A percentile compares a stretch with the other conserved stretches of the same genome.
Evolutionary conservation across 164 flowering plant genomes (phyloP).

Genomic region (Berberis vulgaris): DNA sequence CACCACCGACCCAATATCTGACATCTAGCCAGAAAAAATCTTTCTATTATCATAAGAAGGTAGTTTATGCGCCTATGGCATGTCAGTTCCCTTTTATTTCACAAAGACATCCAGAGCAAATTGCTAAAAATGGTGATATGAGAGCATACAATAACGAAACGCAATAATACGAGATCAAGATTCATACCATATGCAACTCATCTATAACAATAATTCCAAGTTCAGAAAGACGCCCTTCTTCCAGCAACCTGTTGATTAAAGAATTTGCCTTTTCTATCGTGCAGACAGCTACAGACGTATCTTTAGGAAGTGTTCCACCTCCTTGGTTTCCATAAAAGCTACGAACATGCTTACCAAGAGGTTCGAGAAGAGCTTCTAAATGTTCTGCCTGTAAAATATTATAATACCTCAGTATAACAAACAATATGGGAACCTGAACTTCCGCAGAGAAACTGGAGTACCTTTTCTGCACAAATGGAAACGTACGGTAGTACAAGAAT

Average conservation of each 20-base stretch:
- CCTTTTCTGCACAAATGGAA: conserved; percentile 96
- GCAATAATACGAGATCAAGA: neutral
- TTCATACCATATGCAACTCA: conserved; percentile 90
- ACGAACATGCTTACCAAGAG: conserved; percentile 84
- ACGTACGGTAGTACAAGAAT: conserved; percentile 98
- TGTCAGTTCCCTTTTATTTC: no score
- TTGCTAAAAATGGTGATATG: neutral
- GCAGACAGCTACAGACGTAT: conserved; percentile 93
- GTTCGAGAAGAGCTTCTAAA: conserved; percentile 74
- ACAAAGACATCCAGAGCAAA: no score
- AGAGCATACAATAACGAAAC: neutral
- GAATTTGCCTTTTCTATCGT: conserved; percentile 98
- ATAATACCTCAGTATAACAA: conserved; percentile 4
- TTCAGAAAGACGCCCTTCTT: conserved; percentile 95
- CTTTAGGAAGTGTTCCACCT: conserved; percentile 89
- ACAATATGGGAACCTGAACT: neutral
- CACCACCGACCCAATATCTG: no score
- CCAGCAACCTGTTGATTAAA: conserved; percentile 75
- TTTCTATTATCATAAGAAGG: no score
- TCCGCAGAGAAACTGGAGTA: conserved; percentile 10
- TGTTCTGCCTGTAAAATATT: conserved; percentile 67
- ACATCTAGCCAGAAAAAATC: no score
- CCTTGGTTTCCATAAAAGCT: conserved; percentile 97
- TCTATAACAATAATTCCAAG: conserved; percentile 94
- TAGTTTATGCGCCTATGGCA: no score